These are phyloP conservation scores for Serendipita sp. DNA, from an alignment of 768 basidiomycete species.

Conservation along the genomic window DNA sequence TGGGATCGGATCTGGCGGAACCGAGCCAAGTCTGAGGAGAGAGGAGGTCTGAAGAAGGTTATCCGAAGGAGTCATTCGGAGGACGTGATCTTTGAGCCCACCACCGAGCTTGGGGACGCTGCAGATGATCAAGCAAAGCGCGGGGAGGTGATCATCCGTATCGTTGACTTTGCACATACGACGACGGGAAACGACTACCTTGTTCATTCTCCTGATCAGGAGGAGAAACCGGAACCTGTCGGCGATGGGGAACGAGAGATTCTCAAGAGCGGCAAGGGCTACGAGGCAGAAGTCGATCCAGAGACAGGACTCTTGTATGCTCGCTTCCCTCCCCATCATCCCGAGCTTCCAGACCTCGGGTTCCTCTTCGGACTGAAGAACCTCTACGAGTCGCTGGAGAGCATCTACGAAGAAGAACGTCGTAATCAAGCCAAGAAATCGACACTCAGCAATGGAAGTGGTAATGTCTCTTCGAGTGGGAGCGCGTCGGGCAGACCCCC, in stretches of 20 bases:
- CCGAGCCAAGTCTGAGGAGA: conserved; percentile 24
- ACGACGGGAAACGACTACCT: conserved; percentile 90
- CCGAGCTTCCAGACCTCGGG: conserved; percentile 79
- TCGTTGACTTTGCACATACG: conserved; percentile 98
- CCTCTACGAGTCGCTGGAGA: conserved; percentile 57
- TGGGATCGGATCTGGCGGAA: not conserved
- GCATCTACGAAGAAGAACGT: conserved; percentile 79
- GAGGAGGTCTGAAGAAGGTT: conserved; percentile 15
- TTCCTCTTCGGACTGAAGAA: conserved; percentile 85
- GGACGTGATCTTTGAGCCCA: conserved; percentile 52
- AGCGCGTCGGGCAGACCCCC: conserved; percentile 39
- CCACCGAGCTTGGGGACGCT: conserved; percentile 15
- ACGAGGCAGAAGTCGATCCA: conserved; percentile 67
- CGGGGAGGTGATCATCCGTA: conserved; percentile 87
- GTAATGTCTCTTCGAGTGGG: conserved; percentile 9
- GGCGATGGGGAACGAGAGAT: conserved; percentile 10
- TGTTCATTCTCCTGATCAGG: conserved; percentile 37
- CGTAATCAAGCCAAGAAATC: conserved; percentile 27
- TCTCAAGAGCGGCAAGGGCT: conserved; percentile 49
- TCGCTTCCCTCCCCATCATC: conserved; percentile 86
- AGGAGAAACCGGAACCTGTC: conserved; percentile 25
- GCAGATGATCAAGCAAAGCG: conserved; percentile 55
- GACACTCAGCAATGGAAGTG: not conserved
- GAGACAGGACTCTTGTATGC: conserved; percentile 76
- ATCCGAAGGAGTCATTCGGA: conserved; percentile 69